Base-by-base conservation (phyloP, 768 basidiomycete species). In the Mrakia gelida region DNA sequence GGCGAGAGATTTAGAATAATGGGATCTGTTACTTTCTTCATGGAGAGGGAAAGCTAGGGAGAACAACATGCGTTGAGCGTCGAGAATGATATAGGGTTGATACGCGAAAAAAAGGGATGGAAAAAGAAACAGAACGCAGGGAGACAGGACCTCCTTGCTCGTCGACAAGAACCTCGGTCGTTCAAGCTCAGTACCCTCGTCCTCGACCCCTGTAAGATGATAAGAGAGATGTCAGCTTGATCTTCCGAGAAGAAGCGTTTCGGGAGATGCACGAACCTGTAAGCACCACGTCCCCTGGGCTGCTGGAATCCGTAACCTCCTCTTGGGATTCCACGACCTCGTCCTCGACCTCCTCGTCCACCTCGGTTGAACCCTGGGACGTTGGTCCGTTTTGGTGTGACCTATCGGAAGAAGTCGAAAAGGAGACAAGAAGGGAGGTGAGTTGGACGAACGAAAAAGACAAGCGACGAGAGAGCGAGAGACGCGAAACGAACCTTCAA, bases 301-400 rank as follows among this genome's bases (percentile, higher is more conserved):
- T 79, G 78, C 62, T 79, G 78, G 71, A 79, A 79, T 2, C 78
- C 78, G 32, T 79, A 79, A 7, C 78, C 78, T 6, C 78, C 74
- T 18, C 80, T 74, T 10, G 77, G 18, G 61, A 75, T 71, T 41
- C 81, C 81, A 30, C 84, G 82, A 43, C 91, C 87, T 78, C 85
- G 78, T 8, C 86, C 87, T 41, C 88, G 83, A 65, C 91, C 92
- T 73, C 94, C 87, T 21, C 93, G 91, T 32, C 93, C 87, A 30
- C 92, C 90, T 81, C 77, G 73, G 34, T 89, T 92, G 85, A 93
- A 94, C 1, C 94, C 94, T 28, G 95, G 97, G 74, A 98, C 85
- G 85, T 99, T 99, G 59, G 97, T 99, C 79, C 97, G 89, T 84
- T 99, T 99, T 34, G 93, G 88, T 56, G 92, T 94, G 65, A 99